Evolutionary conservation across 768 basidiomycete genomes (phyloP), one percentile per base, ranked within the genome.

Genomic region (Collybiopsis confluens): DNA sequence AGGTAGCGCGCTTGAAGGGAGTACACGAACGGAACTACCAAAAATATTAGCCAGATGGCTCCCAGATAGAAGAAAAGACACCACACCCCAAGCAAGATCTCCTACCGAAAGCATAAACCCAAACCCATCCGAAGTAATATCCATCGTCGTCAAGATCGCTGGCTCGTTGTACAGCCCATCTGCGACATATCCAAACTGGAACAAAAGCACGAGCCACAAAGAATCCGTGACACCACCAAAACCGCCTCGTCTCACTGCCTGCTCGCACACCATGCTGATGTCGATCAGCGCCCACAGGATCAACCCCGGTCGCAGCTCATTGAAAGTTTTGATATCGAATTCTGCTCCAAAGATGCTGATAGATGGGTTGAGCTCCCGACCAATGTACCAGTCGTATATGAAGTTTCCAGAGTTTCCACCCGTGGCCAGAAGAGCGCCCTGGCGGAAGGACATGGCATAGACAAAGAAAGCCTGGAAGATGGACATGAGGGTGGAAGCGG

Each of bases 61-160:
- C 11, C 13, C 15, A 28, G 21, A 47, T 11, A 5, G n/a, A 33
- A 33, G 6, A 47, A 11, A 6, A 30, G 2, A 48, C 47, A 42
- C 23, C 42, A 15, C 23, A 48, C 47, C 91, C 89, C 92, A 98
- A 18, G 85, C 70, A 26, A 98, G 80, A 64, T 98, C 93, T 38
- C 97, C 96, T 44, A 96, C 80, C 4, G 92, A 72, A 26, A 99
- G 86, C 97, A 99, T 99, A 79, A 94, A 98, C 6, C 97, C 97
- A 63, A 98, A 98, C 10, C 97, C 97, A 62, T 99, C 97, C 10
- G 90, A 90, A 2, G 88, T 95, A 64, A 99, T 95, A 64, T 99
- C 97, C 91, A 99, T 99, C 3, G 89, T 93, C 1, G 92, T 95
- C 54, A 98, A 78, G 59, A 99, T 79, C 9, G 90, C 88, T 1